phyloP scores from a whole-genome alignment of 257 asterid genomes.

The Capsicum baccatum region DNA sequence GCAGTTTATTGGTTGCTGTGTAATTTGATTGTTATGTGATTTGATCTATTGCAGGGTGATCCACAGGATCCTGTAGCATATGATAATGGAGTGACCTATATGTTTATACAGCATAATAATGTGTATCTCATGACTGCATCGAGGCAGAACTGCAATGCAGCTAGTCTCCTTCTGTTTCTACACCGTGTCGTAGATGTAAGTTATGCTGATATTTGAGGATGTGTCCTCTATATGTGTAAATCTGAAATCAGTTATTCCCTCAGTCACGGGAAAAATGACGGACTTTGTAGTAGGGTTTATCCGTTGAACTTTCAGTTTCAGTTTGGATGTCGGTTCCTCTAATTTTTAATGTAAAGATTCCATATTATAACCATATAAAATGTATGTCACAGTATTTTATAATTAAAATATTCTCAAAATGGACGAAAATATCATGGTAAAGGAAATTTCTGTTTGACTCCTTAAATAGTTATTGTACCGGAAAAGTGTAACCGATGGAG shows the following conservation, averaged over 20 bases:
- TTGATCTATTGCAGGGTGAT: conserved; percentile 73
- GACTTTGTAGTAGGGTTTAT: background rate
- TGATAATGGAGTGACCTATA: conserved; percentile 89
- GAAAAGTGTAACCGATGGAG: background rate
- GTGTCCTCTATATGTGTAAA: background rate
- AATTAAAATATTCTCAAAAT: conserved; percentile 5
- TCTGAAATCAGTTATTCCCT: background rate
- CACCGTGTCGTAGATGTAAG: conserved; percentile 99
- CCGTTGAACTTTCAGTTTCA: background rate
- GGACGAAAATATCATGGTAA: background rate
- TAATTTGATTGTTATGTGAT: conserved; percentile 29
- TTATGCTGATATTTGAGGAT: conserved; percentile 35
- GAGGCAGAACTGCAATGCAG: conserved; percentile 98
- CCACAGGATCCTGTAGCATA: conserved; percentile 92
- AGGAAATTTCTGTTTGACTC: background rate
- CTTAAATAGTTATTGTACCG: background rate
- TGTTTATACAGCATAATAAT: conserved; percentile 97
- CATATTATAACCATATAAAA: background rate
- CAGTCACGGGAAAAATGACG: background rate
- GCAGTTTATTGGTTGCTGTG: conserved; percentile 29
- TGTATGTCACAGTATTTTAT: background rate
- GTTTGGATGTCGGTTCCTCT: background rate
- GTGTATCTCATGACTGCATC: conserved; percentile 98
- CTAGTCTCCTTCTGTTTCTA: conserved; percentile 91
- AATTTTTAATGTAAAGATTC: background rate